These are phyloP conservation scores for Ganoderma resinaceum DNA, from an alignment of 1,284 basidiomycete genomes.

Conservation along the genomic window DNA sequence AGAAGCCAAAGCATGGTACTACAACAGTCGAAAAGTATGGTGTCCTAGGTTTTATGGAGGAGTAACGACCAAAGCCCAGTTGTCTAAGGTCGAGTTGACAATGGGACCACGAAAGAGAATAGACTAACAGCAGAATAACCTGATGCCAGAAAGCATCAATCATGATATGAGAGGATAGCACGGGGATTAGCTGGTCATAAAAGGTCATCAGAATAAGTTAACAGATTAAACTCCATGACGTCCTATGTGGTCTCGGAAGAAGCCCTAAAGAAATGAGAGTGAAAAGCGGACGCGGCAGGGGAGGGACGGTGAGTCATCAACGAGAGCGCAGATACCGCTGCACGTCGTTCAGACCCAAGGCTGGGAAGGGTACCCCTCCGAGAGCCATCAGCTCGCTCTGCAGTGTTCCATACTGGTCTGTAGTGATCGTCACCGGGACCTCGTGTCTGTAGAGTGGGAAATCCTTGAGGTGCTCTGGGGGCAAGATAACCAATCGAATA, in stretches of 20 bases:
- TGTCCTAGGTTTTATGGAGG: background rate
- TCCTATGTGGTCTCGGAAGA: background rate
- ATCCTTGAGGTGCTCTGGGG: constrained; percentile 43
- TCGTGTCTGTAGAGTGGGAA: constrained; percentile 50
- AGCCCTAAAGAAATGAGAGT: background rate
- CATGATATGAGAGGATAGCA: background rate
- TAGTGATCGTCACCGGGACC: constrained; percentile 48
- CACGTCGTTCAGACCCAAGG: constrained; percentile 44
- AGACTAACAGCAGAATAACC: background rate
- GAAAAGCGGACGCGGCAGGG: background rate
- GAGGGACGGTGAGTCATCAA: background rate
- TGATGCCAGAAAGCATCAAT: background rate
- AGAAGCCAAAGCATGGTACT: constrained; percentile 5
- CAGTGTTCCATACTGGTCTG: constrained; percentile 50
- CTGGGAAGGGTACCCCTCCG: constrained; percentile 51
- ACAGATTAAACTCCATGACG: constrained; percentile 1
- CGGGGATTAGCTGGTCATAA: constrained; percentile 11
- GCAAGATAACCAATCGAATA: constrained; percentile 45
- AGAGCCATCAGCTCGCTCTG: constrained; percentile 47
- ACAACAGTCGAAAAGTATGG: constrained; percentile 7
- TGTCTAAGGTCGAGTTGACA: background rate
- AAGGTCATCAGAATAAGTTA: constrained; percentile 26
- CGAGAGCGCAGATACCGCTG: constrained; percentile 22
- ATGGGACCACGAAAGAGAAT: too few relatives aligned
- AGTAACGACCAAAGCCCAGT: background rate